Conservation (phyloP, 805 yeast species). For the Starmerella vitae region DNA sequence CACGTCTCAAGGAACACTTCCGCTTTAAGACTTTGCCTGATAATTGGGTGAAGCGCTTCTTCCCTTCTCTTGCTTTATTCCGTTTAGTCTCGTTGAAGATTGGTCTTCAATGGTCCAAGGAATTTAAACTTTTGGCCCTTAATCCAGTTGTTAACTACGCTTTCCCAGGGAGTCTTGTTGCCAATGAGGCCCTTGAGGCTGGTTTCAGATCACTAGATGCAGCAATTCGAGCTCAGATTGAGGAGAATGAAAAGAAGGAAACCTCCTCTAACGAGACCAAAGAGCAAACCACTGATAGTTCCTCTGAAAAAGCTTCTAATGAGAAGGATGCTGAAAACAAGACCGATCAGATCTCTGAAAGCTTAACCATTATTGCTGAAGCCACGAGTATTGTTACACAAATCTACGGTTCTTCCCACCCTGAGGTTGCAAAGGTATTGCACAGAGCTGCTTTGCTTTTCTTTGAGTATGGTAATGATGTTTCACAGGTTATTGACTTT, state of each 20-base stretch:
- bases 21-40: constrained; percentile 41
- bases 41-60: constrained; percentile 31
- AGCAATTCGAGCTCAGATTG: neutral
- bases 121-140: constrained; percentile 47
- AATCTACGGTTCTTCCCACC: constrained; percentile 66
- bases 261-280: neutral
- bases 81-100: constrained; percentile 62
- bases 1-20: constrained; percentile 49
- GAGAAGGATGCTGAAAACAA: neutral
- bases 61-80: constrained; percentile 29
- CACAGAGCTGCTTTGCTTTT: constrained; percentile 52
- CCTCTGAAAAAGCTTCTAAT: neutral
- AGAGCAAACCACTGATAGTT: neutral
- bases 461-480: constrained; percentile 40
- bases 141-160: constrained; percentile 69
- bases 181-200: constrained; percentile 49
- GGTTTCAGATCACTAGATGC: constrained; percentile 23
- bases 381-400: constrained; percentile 65
- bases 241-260: neutral
- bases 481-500: constrained; percentile 45
- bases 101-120: constrained; percentile 74
- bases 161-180: constrained; percentile 47
- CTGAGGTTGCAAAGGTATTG: constrained; percentile 62
- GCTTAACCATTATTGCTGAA: constrained; percentile 52
- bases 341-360: constrained; percentile 23